A percentile compares a stretch with the other conserved stretches of the same genome.
These are phyloP conservation scores for Tephrocybe sp. DNA, from an alignment of 768 basidiomycete species.

Conservation along the genomic window DNA sequence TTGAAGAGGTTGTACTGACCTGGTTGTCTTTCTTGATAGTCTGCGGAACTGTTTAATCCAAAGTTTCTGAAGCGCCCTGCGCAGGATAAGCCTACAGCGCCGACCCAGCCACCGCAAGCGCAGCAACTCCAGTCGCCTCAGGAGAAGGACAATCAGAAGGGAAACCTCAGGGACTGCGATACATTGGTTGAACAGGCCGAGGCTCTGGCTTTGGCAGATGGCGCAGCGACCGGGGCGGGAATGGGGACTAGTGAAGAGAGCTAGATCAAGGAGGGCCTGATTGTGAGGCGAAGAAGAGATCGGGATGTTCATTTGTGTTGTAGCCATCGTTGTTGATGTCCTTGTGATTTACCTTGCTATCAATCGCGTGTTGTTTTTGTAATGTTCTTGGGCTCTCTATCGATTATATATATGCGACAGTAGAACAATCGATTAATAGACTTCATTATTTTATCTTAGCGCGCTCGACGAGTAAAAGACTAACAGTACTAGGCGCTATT, in stretches of 20 bases:
- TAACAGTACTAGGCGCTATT: background rate
- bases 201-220: constrained; percentile 30
- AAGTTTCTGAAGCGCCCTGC: constrained; percentile 26
- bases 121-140: constrained; percentile 1
- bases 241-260: constrained; percentile 12
- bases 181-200: constrained; percentile 35
- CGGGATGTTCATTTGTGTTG: background rate
- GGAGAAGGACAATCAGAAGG: constrained; percentile 23
- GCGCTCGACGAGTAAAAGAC: no score
- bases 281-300: background rate
- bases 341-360: constrained; percentile 19
- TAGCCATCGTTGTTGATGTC: background rate
- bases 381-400: constrained; percentile 10
- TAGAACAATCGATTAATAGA: constrained; percentile 12
- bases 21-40: constrained; percentile 10
- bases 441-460: background rate
- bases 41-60: constrained; percentile 33
- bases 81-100: constrained; percentile 14
- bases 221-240: no score
- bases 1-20: background rate
- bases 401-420: constrained; percentile 6
- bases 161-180: constrained; percentile 27
- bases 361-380: constrained; percentile 12
- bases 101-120: background rate
- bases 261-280: constrained; percentile 1